These are phyloP conservation scores for Paecilomyces fulvus DNA, from an alignment of 2,329 filamentous ascomycete species.

Conservation along the genomic window DNA sequence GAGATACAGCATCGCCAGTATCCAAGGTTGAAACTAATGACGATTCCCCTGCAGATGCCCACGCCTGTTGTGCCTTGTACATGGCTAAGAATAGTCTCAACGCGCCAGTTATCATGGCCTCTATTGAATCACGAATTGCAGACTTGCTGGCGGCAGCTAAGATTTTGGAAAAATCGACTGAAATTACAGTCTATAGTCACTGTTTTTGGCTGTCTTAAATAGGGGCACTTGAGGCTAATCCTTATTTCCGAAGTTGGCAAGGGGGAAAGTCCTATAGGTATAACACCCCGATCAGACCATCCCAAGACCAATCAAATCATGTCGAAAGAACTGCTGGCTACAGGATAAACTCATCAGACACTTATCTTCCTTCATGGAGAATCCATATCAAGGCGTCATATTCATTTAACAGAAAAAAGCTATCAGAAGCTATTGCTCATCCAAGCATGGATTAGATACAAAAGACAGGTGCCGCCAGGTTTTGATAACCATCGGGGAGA, in stretches of 20 bases:
- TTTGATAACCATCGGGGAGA: neutral
- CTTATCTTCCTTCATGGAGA: slow-evolving; percentile 1
- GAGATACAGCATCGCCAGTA: neutral
- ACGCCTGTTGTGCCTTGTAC: neutral
- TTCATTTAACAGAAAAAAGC: slow-evolving; percentile 3
- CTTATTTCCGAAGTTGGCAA: no score
- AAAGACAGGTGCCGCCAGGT: neutral
- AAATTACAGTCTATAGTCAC: no score
- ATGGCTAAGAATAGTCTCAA: neutral
- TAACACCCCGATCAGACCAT: no score
- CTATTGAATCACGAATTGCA: neutral
- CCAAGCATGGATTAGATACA: no score
- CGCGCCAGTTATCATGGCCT: neutral
- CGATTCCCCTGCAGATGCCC: neutral
- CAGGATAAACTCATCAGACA: no score
- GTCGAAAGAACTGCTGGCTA: no score
- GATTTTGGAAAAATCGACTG: no score
- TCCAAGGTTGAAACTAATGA: neutral
- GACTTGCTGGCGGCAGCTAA: neutral
- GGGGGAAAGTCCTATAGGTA: no score
- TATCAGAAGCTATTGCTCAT: no score
- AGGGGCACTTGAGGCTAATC: no score
- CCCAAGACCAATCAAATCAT: no score
- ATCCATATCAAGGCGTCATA: neutral
- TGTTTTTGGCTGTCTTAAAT: no score